Evolutionary conservation across 2,329 filamentous ascomycete species (phyloP).

Genomic region (Elsinoe perseae): DNA sequence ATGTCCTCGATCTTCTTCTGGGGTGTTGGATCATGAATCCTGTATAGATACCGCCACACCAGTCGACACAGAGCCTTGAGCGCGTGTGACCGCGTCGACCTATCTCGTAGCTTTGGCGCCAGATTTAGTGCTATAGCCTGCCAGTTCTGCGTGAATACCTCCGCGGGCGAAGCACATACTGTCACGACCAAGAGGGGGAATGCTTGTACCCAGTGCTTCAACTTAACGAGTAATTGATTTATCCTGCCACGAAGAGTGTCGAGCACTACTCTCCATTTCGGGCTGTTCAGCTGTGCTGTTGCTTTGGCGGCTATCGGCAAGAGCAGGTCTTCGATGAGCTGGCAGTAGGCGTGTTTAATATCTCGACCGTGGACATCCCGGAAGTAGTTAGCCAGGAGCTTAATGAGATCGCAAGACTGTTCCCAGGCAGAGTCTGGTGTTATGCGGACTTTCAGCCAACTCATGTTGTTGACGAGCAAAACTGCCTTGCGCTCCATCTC

Average conservation of each 20-base stretch:
- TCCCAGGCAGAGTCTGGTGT: slow-evolving; percentile 70
- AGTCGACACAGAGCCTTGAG: slow-evolving; percentile 84
- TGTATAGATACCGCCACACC: slow-evolving; percentile 90
- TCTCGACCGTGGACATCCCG: slow-evolving; percentile 75
- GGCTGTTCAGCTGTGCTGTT: slow-evolving; percentile 65
- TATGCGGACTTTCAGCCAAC: slow-evolving; percentile 70
- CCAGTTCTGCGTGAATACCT: slow-evolving; percentile 81
- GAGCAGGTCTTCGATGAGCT: slow-evolving; percentile 78
- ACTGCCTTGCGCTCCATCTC: slow-evolving; percentile 77
- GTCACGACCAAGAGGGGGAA: slow-evolving; percentile 84
- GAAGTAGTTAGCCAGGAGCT: slow-evolving; percentile 73
- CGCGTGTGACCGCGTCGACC: slow-evolving; percentile 66
- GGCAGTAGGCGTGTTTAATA: slow-evolving; percentile 91
- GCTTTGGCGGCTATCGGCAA: slow-evolving; percentile 80
- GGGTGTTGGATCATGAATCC: slow-evolving; percentile 58
- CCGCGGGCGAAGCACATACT: slow-evolving; percentile 78
- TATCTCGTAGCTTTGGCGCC: slow-evolving; percentile 77
- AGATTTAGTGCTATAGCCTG: slow-evolving; percentile 69
- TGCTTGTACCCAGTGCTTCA: slow-evolving; percentile 80
- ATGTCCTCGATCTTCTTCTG: slow-evolving; percentile 82
- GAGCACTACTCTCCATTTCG: slow-evolving; percentile 82
- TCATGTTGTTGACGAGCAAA: slow-evolving; percentile 83
- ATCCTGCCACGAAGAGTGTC: slow-evolving; percentile 70
- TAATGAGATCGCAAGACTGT: slow-evolving; percentile 81
- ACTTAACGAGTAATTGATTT: slow-evolving; percentile 79